Percentiles rank a stretch among this genome's conserved stretches.
Evolutionary conservation across 2,329 filamentous ascomycete genomes (phyloP).

Genomic region (Graphilbum fragrans): DNA sequence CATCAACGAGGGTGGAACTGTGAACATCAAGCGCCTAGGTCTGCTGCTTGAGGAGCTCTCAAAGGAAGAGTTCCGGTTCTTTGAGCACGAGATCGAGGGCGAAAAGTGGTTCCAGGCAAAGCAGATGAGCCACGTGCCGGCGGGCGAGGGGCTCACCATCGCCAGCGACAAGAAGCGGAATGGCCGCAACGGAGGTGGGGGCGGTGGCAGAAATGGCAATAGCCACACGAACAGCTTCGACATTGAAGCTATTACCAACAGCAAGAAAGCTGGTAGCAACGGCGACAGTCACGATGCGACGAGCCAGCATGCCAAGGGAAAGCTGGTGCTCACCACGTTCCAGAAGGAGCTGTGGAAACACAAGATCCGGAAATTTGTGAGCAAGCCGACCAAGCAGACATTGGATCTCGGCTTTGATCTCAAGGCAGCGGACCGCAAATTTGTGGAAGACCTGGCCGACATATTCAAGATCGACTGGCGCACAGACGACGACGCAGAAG

Average conservation of each 20-base stretch:
- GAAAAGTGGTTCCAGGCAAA: constrained; percentile 89
- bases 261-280: constrained; percentile 25
- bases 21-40: constrained; percentile 72
- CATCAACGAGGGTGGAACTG: constrained; percentile 88
- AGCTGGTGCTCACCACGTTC: constrained; percentile 61
- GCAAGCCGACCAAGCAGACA: constrained; percentile 48
- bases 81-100: constrained; percentile 81
- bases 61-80: constrained; percentile 83
- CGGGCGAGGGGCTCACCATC: constrained; percentile 39
- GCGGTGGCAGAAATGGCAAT: background rate
- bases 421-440: constrained; percentile 79
- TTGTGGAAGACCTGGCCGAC: constrained; percentile 75
- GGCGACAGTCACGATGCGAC: background rate
- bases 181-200: background rate
- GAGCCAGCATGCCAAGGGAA: constrained; percentile 29
- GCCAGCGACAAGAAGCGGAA: constrained; percentile 6
- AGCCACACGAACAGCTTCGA: background rate
- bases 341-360: constrained; percentile 76
- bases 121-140: constrained; percentile 42
- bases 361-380: constrained; percentile 71
- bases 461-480: constrained; percentile 45
- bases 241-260: background rate
- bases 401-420: constrained; percentile 64
- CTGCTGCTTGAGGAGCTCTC: constrained; percentile 72
- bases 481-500: constrained; percentile 44